phyloP scores from a whole-genome alignment of 2,329 filamentous ascomycete genomes.

The Trichophyton rubrum region DNA sequence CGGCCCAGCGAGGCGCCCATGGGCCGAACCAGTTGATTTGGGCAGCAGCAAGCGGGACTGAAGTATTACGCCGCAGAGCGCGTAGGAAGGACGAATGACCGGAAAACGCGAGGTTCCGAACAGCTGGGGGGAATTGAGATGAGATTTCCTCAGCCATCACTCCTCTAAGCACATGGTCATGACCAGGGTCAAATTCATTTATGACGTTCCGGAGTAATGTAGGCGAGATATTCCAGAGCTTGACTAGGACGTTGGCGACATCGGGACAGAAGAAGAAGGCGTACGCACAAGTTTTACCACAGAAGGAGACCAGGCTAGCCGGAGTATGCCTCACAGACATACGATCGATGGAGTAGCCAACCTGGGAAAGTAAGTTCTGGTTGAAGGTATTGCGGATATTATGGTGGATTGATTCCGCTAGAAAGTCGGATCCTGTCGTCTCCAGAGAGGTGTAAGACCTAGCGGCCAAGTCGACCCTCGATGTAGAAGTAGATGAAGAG shows the following conservation, averaged over 20 bases:
- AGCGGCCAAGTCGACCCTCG: conserved; percentile 25
- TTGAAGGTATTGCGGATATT: conserved; percentile 81
- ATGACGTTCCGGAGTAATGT: conserved; percentile 59
- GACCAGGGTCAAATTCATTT: conserved; percentile 53
- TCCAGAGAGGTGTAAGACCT: conserved; percentile 46
- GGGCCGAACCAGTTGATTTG: conserved; percentile 74
- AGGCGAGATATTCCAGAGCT: conserved; percentile 63
- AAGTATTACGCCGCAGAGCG: conserved; percentile 51
- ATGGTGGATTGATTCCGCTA: conserved; percentile 67
- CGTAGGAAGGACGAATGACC: conserved; percentile 49
- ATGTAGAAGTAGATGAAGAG: conserved; percentile 39
- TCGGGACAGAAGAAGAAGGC: conserved; percentile 88
- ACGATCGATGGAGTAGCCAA: conserved; percentile 77
- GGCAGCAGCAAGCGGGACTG: conserved; percentile 54
- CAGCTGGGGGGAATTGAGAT: conserved; percentile 54
- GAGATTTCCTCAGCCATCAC: conserved; percentile 50
- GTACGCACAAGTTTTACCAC: conserved; percentile 81
- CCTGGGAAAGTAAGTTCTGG: conserved; percentile 67
- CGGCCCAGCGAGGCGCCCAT: conserved; percentile 77
- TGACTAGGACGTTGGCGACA: conserved; percentile 68
- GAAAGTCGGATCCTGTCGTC: conserved; percentile 52
- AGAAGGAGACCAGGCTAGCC: conserved; percentile 66
- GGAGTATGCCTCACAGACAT: conserved; percentile 67
- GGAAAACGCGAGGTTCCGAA: conserved; percentile 50
- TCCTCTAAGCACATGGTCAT: conserved; percentile 37